These are phyloP conservation scores for Luffa acutangula DNA, from an alignment of 306 rosid genomes.

Conservation along the genomic window DNA sequence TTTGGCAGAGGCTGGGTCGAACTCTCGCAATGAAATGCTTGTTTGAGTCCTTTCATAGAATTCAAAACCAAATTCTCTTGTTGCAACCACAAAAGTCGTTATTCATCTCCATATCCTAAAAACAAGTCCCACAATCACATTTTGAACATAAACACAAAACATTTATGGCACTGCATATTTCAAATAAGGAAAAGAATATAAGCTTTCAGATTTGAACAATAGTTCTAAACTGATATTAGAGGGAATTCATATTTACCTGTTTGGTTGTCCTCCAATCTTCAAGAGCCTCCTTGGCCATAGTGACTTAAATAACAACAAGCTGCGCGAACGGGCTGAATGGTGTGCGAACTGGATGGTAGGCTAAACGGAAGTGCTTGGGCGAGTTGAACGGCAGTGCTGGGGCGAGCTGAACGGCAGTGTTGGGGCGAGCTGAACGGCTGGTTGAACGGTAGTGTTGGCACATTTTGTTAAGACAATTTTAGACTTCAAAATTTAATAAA, in stretches of 20 bases:
- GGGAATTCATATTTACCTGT: constrained; percentile 47
- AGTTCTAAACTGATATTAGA: not conserved
- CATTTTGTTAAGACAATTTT: too few species aligned
- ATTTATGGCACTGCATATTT: not conserved
- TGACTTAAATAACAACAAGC: constrained; percentile 62
- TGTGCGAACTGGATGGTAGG: too few species aligned
- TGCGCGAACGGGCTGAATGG: too few species aligned
- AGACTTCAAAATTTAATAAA: too few species aligned
- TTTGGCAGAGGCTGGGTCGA: constrained; percentile 35
- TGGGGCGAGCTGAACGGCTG: too few species aligned
- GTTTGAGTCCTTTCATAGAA: constrained; percentile 69
- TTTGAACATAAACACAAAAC: not conserved
- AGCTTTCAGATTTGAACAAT: not conserved
- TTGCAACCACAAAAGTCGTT: constrained; percentile 92
- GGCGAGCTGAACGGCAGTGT: too few species aligned
- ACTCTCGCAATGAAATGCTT: constrained; percentile 51
- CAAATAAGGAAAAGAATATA: not conserved
- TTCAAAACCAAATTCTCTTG: constrained; percentile 90
- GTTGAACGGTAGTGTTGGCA: too few species aligned
- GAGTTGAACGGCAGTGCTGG: too few species aligned
- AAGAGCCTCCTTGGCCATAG: constrained; percentile 78
- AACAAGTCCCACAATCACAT: constrained; percentile 1
- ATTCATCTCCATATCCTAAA: constrained; percentile 86
- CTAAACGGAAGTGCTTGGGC: too few species aligned
- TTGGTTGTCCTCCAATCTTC: constrained; percentile 77